Evolutionary conservation across 1,284 basidiomycete genomes (phyloP), one percentile per base, ranked within the genome.

Genomic region (Irpex sp.): DNA sequence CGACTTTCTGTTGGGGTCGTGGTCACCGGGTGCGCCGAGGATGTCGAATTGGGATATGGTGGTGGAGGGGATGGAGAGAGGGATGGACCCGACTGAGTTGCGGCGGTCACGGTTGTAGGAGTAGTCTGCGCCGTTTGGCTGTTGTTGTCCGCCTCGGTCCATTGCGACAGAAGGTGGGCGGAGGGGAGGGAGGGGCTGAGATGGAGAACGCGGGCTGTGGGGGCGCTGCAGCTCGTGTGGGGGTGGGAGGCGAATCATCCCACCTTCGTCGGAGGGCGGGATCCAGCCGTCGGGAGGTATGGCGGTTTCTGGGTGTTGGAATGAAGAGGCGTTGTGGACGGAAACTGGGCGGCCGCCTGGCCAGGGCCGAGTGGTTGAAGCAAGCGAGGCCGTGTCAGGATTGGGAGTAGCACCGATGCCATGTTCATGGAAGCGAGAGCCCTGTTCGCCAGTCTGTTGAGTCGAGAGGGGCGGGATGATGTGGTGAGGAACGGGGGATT

Each of bases 11-110:
- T 74, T 59, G 34, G 21, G 54, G 26, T 26, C 54, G 17, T 56
- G 78, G 75, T 15, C 77, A 59, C 57, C 70, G 11, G 61, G 49
- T 49, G 62, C 57, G 13, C 59, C 58, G 13, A 80, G 70, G 21
- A 81, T 70, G 26, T 81, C 80, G 21, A 78, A 78, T 36, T 78
- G 75, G 4, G 80, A 80, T 7, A 81, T 76, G 1, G 69, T 74
- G 2, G 79, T 74, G 6, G 73, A 74, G 1, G 71, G 70, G 3
- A 74, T 56, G 17, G 74, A 75, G 1, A 72, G 70, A 4, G 69
- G 65, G 6, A 72, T 52, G 17, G 73, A 74, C 13, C 54, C 54
- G 11, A 26, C 54, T 31, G 54, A 49, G 40, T 36, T 49, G 47
- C 47, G 34, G 48, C 40, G 15, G 17, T 51, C 44, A 47, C 44